Base-by-base conservation (phyloP, 2,329 filamentous ascomycete species). In the Cyphellophora europaea region DNA sequence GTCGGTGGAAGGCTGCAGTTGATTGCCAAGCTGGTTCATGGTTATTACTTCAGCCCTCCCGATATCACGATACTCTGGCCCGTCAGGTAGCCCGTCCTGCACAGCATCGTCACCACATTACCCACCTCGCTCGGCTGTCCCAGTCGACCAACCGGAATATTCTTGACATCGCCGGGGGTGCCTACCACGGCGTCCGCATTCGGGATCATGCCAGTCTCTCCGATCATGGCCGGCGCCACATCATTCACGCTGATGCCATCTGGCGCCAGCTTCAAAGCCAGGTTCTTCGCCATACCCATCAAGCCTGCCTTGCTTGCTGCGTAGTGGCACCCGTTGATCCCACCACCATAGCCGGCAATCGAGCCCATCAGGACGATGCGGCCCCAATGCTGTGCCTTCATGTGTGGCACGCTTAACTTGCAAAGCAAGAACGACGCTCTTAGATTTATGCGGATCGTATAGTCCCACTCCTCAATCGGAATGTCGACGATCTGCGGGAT, bases 201-300 rank as follows among this genome's bases (percentile, higher is more conserved):
- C 2, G 72, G 71, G 27, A 79, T 74, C 73, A 79, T 73, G 1
- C 72, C 72, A 3, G 72, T 77, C 14, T 72, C 69, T 3, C 74
- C 75, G 43, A 81, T 79, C 74, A 81, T 79, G 3, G 76, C 77
- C 1, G 77, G 77, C 3, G 74, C 73, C n/a, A 81, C 72, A 43
- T 79, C 75, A 40, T 81, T 80, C 37, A 79, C 73, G 11, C 74
- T 77, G 45, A 81, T 76, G 19, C 75, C 74, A 45, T 65, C 66
- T 36, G 67, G 63, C 2, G 73, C 76, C 14, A 79, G 64, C 30
- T 72, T 71, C 1, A 63, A 66, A 1, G 75, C 67, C 18, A 81
- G 60, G 43, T 79, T 80, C 50, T 69, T 73, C 71, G 79, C 78
- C 70, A 80, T 73, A 3, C 72, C 71, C 4, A 69, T 72, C 41